Evolutionary conservation across 768 basidiomycete species (phyloP), one percentile per base, ranked within the genome.

Genomic region (Phlegmacium glaucopus): DNA sequence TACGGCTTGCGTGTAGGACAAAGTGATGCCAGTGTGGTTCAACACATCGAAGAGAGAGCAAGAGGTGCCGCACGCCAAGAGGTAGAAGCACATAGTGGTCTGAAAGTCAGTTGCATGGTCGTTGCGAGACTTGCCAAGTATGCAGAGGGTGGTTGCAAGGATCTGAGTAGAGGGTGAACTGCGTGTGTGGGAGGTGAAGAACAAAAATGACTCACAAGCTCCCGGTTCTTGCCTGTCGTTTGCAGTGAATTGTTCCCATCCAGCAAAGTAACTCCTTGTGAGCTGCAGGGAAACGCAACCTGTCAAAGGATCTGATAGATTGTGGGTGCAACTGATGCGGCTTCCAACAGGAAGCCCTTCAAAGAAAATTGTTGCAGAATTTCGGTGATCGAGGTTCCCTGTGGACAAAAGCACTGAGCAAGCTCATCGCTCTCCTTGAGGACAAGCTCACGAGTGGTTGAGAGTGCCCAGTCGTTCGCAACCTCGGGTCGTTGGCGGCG

Each of bases 1-100:
- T 29, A 61, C 51, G 2, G 58, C 53, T 4, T 27, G 37, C 8
- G 51, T 29, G 40, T 61, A 61, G 11, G 55, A 59, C 4, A 58
- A 40, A 0, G 45, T 50, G 43, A 61, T 29, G 6, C 60, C 58
- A 12, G 60, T 54, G 36, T 61, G 58, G 28, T 57, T 52, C 3
- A 61, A 42, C 5, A 61, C 54, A 42, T 57, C 56, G 27, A 61
- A 61, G 13, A 52, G 51, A 6, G 44, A 49, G 7, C 56, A 52
- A 9, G 56, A 50, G 0, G 54, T 49, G 16, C 56, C 50, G 27
- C 53, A 57, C 3, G 58, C 60, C 17, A 61, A 49, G 32, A 60
- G 48, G 22, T 57, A 61, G 3, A 55, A 49, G 15, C 45, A 45
- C 47, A 56, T 58, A 3, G 46, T 45, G 7, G 42, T 34, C 26